A percentile compares a stretch with the other conserved stretches of the same genome.
These are phyloP conservation scores for Dillenia turbinata DNA, from an alignment of 164 flowering plant genomes.

Conservation along the genomic window DNA sequence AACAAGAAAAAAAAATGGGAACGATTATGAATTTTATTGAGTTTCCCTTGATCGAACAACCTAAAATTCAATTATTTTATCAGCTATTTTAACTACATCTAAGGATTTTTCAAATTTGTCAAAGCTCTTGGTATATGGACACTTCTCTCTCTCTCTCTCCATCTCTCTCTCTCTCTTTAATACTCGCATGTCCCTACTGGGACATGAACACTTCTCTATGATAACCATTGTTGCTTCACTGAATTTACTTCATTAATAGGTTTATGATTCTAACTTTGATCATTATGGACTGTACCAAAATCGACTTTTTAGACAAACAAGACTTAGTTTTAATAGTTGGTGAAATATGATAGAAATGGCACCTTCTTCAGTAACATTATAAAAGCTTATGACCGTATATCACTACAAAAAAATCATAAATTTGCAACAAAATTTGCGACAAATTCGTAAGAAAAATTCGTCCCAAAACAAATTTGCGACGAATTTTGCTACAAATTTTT, in stretches of 20 bases:
- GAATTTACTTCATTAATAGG: not conserved
- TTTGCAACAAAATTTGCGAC: too few species aligned
- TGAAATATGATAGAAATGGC: not conserved
- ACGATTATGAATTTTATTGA: constrained; percentile 7
- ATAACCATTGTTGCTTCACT: not conserved
- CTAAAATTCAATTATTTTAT: constrained; percentile 11
- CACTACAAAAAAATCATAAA: too few species aligned
- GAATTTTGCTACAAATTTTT: too few species aligned
- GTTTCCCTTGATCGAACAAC: constrained; percentile 10
- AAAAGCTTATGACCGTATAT: too few species aligned
- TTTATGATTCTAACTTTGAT: not conserved
- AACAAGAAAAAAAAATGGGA: constrained; percentile 3
- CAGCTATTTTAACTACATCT: not conserved
- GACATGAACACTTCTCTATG: not conserved
- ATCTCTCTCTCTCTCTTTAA: too few species aligned
- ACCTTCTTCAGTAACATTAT: not conserved
- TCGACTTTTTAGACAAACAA: not conserved
- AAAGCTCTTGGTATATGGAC: not conserved
- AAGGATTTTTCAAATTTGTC: constrained; percentile 18
- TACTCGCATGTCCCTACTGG: too few species aligned
- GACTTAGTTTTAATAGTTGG: not conserved
- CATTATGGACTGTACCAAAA: not conserved
- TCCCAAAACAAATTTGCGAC: too few species aligned
- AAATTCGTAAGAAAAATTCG: too few species aligned
- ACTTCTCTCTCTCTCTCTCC: too few species aligned